Evolutionary conservation across 306 rosid species (phyloP), one percentile per base, ranked within the genome.

Genomic region (Inga laurina): DNA sequence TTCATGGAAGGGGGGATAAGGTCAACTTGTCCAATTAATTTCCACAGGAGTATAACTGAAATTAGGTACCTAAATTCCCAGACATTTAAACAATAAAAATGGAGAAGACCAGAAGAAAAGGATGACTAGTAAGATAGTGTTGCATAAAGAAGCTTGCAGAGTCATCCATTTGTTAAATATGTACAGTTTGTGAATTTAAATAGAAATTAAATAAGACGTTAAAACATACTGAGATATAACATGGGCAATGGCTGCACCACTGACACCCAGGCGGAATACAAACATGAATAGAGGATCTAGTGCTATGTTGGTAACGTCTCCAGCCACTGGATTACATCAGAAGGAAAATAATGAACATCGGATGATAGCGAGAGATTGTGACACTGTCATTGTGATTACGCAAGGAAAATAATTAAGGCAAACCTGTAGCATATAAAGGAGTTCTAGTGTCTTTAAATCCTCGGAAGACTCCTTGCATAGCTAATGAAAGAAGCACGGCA

Each of bases 201-300:
- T 76, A 59, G 34, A 52, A 70, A 56, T 43, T 48, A 14, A 72
- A 65, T 82, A 37, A 67, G 46, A 87, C 97, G 81, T 86, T 82
- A 37, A 61, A 48, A 88, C 97, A 82, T 87, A 95, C 99, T 95
- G 99, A 66, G 99, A 95, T 82, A 95, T 90, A 71, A 95, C 99
- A 84, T 95, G 99, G 5, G 99, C 97, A 71, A 95, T 90, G 85
- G 99, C 99, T 51, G 99, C 99, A 64, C 99, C 99, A 4, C 90
- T 85, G 78, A 92, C 94, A 22, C 98, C 99, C 65, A 90, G 59
- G 37, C 77, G 88, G 75, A 92, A 88, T 46, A 87, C 87, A 61
- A 93, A 92, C 34, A 95, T 95, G 78, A 95, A 92, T 48, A 95
- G 34, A 75, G 96, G 96, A 79, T 95, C 99, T 11, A 95, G 88